Evolutionary conservation across 2,329 filamentous ascomycete genomes (phyloP).

Genomic region (Xylaria sp.): DNA sequence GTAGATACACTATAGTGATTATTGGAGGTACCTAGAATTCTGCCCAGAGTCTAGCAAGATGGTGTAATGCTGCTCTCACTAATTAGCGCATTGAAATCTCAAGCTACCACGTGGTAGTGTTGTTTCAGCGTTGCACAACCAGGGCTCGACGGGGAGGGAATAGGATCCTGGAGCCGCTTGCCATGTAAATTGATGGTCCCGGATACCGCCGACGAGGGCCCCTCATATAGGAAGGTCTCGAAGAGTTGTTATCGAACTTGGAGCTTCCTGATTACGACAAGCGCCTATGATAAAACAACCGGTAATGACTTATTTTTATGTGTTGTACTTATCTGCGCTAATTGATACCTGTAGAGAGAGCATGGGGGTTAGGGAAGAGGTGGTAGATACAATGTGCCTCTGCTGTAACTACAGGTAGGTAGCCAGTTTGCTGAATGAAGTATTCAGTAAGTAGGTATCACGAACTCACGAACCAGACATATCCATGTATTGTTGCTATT

Average conservation of each 20-base stretch:
- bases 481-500: too few relatives aligned
- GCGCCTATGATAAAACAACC: neutral
- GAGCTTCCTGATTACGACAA: constrained; percentile 10
- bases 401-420: too few relatives aligned
- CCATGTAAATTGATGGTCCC: neutral
- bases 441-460: too few relatives aligned
- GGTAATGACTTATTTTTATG: neutral
- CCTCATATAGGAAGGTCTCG: neutral
- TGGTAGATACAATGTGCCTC: too few relatives aligned
- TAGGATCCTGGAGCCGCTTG: neutral
- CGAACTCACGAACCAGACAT: too few relatives aligned
- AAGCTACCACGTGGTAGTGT: neutral
- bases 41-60: neutral
- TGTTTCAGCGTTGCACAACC: neutral
- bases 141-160: neutral
- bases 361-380: too few relatives aligned
- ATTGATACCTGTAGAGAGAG: neutral
- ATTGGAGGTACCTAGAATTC: neutral
- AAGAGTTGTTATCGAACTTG: neutral
- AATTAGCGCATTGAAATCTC: neutral
- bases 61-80: neutral
- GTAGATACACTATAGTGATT: neutral
- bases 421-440: too few relatives aligned
- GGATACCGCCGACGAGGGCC: neutral
- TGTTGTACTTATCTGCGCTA: neutral